Base-by-base conservation (phyloP, 2,329 filamentous ascomycete species). In the Cladosporium halotolerans region DNA sequence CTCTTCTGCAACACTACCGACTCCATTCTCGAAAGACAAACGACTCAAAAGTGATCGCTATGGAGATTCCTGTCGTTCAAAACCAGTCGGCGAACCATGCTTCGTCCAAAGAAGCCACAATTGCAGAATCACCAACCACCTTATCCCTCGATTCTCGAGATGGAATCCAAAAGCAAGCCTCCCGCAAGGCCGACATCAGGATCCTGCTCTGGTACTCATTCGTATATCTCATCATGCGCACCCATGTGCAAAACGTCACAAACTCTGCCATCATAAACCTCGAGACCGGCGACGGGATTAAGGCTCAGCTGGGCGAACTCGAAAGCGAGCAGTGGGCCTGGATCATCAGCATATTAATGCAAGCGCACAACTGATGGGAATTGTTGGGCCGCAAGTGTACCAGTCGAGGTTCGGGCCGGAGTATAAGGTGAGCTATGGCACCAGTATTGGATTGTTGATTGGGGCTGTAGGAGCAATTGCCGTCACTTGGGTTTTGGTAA, bases 311-410 rank as follows among this genome's bases (percentile, higher is more conserved):
- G 4, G 66, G 68, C 2, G 61, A 63, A 19, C 58, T 69, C 9
- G 61, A 62, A 4, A 62, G 58, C 10, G 54, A 57, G 18, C 63
- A 69, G 57, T 68, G 65, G 66, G 66, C 66, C 3, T 68, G 64
- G 65, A 60, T 63, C 9, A 51, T 69, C 38, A 62, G 58, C 33
- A 65, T 67, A 43, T 68, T 70, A 71, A 70, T 50, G 64, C 63
- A 3, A 58, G 58, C 9, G 62, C 63, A 32, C 68, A 72, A 50
- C 57, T 72, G 39, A 66, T 66, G 61, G 70, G 70, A 1, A 72
- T 73, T 39, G 68, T 72, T 9, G 69, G 71, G 1, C 71, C 71
- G 11, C 70, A 71, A 56, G 68, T 72, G 4, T 73, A 73, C 56
- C 68, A 71, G 53, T 52, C 66, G 3, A 71, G 64, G 52, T 73